phyloP scores from a whole-genome alignment of 176 grass and related monocot species.

The Panicum miliaceum region DNA sequence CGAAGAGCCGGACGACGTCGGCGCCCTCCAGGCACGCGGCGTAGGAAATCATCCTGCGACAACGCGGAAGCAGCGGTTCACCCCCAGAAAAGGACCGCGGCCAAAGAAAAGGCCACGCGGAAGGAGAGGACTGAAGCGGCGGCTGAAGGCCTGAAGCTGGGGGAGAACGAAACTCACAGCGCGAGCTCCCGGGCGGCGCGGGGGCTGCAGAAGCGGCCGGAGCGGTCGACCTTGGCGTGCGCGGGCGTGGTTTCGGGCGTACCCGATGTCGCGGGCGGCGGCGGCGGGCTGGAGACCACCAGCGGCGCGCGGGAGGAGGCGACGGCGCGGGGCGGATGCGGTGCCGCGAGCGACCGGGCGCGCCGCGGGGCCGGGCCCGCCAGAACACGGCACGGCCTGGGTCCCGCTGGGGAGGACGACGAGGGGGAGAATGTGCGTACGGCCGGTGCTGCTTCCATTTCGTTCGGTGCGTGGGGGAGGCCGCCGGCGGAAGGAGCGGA shows the following conservation, averaged over 20 bases:
- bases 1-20: conserved; percentile 87
- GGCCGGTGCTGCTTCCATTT: conserved; percentile 42
- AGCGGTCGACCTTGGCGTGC: conserved; percentile 64
- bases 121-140: neutral
- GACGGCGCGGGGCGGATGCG: conserved; percentile 35
- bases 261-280: neutral
- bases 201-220: conserved; percentile 82
- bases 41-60: conserved; percentile 80
- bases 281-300: conserved; percentile 35
- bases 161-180: conserved; percentile 55
- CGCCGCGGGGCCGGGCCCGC: neutral
- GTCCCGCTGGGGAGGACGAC: neutral
- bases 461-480: conserved; percentile 3
- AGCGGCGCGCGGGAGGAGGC: conserved; percentile 41
- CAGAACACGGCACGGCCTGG: neutral
- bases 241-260: neutral
- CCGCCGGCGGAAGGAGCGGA: conserved; percentile 34
- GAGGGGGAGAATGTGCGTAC: neutral
- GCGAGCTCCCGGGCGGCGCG: conserved; percentile 93
- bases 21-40: conserved; percentile 88
- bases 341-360: conserved; percentile 5
- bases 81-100: neutral
- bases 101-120: neutral
- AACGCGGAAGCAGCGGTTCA: neutral
- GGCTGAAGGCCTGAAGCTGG: too few species aligned